Evolutionary conservation across 2,329 filamentous ascomycete genomes (phyloP).

Genomic region (Fusarium irregulare): DNA sequence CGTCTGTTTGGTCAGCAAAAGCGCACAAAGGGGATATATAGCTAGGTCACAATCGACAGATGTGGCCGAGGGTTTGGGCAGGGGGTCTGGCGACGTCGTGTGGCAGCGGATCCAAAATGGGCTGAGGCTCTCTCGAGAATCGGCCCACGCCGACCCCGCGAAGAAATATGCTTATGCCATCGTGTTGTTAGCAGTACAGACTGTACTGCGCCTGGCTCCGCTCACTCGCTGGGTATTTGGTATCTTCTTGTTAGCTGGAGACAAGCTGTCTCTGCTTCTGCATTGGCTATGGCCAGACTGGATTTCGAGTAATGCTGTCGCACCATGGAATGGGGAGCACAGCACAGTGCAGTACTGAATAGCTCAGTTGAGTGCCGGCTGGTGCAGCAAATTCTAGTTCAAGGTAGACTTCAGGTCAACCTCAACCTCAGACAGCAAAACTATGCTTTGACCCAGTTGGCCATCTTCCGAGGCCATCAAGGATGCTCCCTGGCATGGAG

Average conservation of each 20-base stretch:
- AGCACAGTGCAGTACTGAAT: background rate
- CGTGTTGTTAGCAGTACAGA: conserved; percentile 22
- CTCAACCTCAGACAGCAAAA: conserved; percentile 14
- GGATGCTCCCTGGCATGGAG: conserved; percentile 28
- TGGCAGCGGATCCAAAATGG: conserved; percentile 52
- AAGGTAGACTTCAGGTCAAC: conserved; percentile 13
- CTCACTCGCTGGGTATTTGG: background rate
- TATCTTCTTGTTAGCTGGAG: background rate
- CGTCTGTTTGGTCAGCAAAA: conserved; percentile 23
- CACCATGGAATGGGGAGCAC: conserved; percentile 19
- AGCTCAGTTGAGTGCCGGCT: background rate
- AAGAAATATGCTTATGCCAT: conserved; percentile 48
- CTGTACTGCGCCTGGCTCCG: background rate
- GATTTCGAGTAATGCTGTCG: conserved; percentile 29
- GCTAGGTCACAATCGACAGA: conserved; percentile 48
- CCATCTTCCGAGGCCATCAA: conserved; percentile 8
- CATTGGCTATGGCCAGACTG: conserved; percentile 22
- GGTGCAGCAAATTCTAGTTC: background rate
- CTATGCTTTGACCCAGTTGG: conserved; percentile 16
- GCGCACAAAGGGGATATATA: conserved; percentile 48
- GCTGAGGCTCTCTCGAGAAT: conserved; percentile 51
- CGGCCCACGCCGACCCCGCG: conserved; percentile 52
- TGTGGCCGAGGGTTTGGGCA: conserved; percentile 44
- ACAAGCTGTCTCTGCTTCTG: conserved; percentile 25
- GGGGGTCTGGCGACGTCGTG: conserved; percentile 51